Conservation (phyloP, 2,329 filamentous ascomycete genomes). For the Fusarium nanum region DNA sequence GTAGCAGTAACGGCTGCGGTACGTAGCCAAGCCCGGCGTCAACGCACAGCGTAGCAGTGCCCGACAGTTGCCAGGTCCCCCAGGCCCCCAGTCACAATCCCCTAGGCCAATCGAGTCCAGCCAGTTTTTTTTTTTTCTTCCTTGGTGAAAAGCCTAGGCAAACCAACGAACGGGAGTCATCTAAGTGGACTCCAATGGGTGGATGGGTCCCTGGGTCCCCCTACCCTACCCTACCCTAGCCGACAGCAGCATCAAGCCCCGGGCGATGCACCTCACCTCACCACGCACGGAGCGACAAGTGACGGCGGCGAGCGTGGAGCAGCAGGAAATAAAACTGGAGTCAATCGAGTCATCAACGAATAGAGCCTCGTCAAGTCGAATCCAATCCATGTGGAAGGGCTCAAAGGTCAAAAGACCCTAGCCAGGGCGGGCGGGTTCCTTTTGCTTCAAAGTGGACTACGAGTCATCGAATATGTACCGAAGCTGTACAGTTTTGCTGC, state of each 20-base stretch:
- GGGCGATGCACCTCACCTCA: constrained; percentile 40
- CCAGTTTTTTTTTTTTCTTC: constrained; percentile 14
- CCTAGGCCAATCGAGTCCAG: constrained; percentile 8
- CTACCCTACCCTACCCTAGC: constrained; percentile 4
- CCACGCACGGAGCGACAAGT: constrained; percentile 32
- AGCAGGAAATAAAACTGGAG: constrained; percentile 24
- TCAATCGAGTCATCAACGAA: constrained; percentile 25
- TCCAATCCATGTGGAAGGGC: constrained; percentile 6
- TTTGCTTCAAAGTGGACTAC: constrained; percentile 1
- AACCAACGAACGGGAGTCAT: constrained; percentile 21
- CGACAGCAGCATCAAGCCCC: constrained; percentile 11
- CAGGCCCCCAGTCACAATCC: constrained; percentile 13
- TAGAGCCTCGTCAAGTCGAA: constrained; percentile 13
- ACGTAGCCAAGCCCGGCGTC: constrained; percentile 27
- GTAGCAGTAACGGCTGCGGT: constrained; percentile 30
- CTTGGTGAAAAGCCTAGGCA: background rate
- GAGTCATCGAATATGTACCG: background rate
- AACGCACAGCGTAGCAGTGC: constrained; percentile 34
- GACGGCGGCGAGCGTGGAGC: constrained; percentile 42
- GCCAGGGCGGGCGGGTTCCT: constrained; percentile 9
- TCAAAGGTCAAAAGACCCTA: background rate
- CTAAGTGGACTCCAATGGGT: constrained; percentile 15
- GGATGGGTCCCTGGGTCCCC: constrained; percentile 16
- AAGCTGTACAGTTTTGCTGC: background rate
- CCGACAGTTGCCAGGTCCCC: constrained; percentile 30